These are phyloP conservation scores for Fusarium sulawesiense DNA, from an alignment of 2,329 filamentous ascomycete species.

Conservation along the genomic window DNA sequence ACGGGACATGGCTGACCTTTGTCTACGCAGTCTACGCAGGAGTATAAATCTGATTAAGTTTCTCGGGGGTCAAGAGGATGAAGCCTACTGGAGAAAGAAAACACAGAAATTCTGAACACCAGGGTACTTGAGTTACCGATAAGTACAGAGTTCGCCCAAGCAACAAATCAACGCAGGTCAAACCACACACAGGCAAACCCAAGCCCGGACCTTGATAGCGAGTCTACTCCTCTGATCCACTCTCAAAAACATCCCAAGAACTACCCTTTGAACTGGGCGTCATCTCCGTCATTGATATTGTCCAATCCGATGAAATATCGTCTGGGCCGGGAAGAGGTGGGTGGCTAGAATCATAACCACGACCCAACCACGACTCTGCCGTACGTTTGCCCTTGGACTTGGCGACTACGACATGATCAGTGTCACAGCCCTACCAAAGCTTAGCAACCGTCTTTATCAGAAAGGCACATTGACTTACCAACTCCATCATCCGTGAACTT, in stretches of 20 bases:
- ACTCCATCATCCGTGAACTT: no score
- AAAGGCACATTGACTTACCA: no score
- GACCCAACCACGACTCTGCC: not conserved
- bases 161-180: not conserved
- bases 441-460: not conserved
- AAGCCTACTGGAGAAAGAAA: not conserved
- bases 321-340: accelerated
- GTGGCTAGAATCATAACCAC: accelerated
- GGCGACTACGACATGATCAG: not conserved
- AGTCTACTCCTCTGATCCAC: no score
- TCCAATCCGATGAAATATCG: not conserved
- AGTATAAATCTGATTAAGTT: not conserved
- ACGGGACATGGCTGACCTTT: accelerated
- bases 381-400: accelerated
- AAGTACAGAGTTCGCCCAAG: accelerated
- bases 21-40: not conserved
- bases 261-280: not conserved
- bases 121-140: not conserved
- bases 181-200: accelerated
- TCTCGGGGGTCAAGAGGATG: accelerated
- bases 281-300: not conserved
- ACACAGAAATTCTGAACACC: not conserved
- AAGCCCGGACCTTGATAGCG: no score
- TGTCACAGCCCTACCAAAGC: accelerated
- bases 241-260: not conserved